Evolutionary conservation across 164 flowering plant species (phyloP).

Genomic region (Stephania japonica): DNA sequence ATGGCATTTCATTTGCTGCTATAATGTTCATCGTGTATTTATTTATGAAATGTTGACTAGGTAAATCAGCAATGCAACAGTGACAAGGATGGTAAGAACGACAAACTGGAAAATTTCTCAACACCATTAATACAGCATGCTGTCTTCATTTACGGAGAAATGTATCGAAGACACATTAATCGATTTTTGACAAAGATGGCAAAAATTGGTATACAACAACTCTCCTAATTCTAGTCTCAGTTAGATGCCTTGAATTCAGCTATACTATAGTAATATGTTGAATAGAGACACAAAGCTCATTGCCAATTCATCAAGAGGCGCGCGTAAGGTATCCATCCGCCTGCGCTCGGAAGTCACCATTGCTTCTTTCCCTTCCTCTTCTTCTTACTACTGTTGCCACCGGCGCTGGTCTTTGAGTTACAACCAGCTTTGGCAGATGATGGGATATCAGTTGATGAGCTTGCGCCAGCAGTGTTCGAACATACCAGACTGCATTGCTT

Average conservation of each 20-base stretch:
- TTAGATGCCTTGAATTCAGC: background rate
- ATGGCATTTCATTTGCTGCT: background rate
- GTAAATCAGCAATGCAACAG: background rate
- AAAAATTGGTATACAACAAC: constrained; percentile 3
- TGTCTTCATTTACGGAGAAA: background rate
- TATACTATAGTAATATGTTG: background rate
- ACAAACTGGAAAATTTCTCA: background rate
- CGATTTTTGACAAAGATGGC: background rate
- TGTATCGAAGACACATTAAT: background rate
- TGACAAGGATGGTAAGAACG: background rate
- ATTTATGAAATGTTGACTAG: background rate
- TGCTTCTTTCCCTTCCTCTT: constrained; percentile 91
- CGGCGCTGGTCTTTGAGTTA: constrained; percentile 24
- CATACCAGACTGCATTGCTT: constrained; percentile 69
- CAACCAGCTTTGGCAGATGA: constrained; percentile 33
- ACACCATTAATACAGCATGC: background rate
- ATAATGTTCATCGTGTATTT: background rate
- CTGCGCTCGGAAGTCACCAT: constrained; percentile 35
- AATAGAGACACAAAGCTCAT: background rate
- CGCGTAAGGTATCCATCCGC: background rate
- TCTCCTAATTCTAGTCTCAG: background rate
- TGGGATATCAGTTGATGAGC: constrained; percentile 40
- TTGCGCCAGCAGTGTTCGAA: constrained; percentile 46
- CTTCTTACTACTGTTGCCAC: constrained; percentile 41
- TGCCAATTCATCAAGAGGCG: background rate